A percentile compares a stretch with the other conserved stretches of the same genome.
Evolutionary conservation across 2,329 filamentous ascomycete species (phyloP).

Genomic region (Fusarium tricinctum): DNA sequence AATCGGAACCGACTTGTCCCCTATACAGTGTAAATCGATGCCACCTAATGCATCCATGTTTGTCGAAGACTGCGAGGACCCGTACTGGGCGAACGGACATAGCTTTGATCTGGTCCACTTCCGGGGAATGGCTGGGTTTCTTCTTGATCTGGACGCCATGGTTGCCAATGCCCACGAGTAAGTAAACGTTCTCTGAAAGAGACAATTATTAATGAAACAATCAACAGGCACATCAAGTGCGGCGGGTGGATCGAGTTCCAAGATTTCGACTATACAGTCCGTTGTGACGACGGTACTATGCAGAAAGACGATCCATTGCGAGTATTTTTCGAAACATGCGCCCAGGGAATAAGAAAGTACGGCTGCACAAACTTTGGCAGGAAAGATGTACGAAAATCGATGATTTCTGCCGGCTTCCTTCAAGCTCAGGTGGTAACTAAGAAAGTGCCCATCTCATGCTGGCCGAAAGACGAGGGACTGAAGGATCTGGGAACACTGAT

Average conservation of each 20-base stretch:
- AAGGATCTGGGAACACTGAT: slow-evolving; percentile 61
- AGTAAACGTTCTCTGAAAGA: slow-evolving; percentile 14
- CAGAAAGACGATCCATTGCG: slow-evolving; percentile 56
- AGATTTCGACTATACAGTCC: slow-evolving; percentile 59
- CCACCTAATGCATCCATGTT: slow-evolving; percentile 73
- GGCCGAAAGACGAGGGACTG: slow-evolving; percentile 58
- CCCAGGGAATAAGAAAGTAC: slow-evolving; percentile 53
- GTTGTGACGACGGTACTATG: slow-evolving; percentile 63
- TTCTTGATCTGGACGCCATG: slow-evolving; percentile 65
- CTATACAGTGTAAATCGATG: slow-evolving; percentile 64
- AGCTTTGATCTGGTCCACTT: slow-evolving; percentile 71
- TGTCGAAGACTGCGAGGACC: slow-evolving; percentile 71
- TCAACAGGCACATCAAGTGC: slow-evolving; percentile 56
- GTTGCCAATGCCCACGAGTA: slow-evolving; percentile 58
- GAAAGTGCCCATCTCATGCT: slow-evolving; percentile 62
- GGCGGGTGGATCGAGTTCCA: slow-evolving; percentile 68
- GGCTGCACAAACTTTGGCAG: slow-evolving; percentile 57
- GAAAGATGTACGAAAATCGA: slow-evolving; percentile 53
- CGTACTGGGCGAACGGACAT: slow-evolving; percentile 67
- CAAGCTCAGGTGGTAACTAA: slow-evolving; percentile 59
- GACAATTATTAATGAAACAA: slow-evolving; percentile 18
- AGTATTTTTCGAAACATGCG: slow-evolving; percentile 53
- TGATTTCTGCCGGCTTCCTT: slow-evolving; percentile 60
- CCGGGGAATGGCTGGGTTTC: slow-evolving; percentile 62
- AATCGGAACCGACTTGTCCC: slow-evolving; percentile 60